Evolutionary conservation across 345 rosid species (phyloP).

Genomic region (Punica granatum): DNA sequence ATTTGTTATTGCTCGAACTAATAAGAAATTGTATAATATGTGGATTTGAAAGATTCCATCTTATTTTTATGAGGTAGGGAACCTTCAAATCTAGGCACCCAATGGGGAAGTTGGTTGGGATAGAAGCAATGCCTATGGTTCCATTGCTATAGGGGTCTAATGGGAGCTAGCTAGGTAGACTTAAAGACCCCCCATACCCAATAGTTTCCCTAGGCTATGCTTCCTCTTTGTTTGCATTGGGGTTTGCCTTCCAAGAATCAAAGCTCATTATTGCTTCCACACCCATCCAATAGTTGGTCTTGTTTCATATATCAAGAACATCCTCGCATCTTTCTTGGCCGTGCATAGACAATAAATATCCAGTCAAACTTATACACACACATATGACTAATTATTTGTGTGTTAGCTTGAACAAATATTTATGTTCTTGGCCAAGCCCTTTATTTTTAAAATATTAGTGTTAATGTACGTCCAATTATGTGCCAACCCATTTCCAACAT

Average conservation of each 20-base stretch:
- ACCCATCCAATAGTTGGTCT: conserved; percentile 10
- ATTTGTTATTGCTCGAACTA: too few species aligned
- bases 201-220: not conserved
- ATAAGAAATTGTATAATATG: too few species aligned
- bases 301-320: conserved; percentile 17
- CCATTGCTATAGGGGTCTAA: conserved; percentile 8
- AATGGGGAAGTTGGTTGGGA: conserved; percentile 14
- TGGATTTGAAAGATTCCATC: too few species aligned
- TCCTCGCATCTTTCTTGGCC: conserved; percentile 13
- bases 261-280: conserved; percentile 4
- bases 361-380: conserved; percentile 4
- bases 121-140: conserved; percentile 14
- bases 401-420: not conserved
- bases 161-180: too few species aligned
- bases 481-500: conserved; percentile 20
- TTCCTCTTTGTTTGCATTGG: conserved; percentile 1
- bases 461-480: conserved; percentile 11
- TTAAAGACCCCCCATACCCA: not conserved
- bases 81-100: conserved; percentile 26
- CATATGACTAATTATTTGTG: not conserved
- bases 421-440: too few species aligned
- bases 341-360: not conserved
- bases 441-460: too few species aligned
- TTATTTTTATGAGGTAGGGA: conserved; percentile 18
- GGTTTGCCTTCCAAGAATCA: not conserved